Evolutionary conservation across 1,284 basidiomycete species (phyloP), one percentile per base, ranked within the genome.

Genomic region (Farysia itapuensis): DNA sequence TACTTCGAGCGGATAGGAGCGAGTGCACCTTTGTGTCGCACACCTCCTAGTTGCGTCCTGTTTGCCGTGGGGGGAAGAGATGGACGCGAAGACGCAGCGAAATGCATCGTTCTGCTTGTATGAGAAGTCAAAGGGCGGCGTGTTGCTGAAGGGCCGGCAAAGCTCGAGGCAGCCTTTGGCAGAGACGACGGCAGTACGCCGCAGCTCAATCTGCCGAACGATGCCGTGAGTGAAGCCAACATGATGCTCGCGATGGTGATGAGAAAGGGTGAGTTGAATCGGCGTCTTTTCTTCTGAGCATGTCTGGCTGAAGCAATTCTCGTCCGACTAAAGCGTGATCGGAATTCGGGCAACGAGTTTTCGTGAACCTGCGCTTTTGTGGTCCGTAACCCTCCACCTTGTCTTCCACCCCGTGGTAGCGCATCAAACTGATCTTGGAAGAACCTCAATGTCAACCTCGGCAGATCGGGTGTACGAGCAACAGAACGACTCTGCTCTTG

Each of bases 1-100:
- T 88, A 87, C 75, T 89, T 87, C 43, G 89, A 85, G 44, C 85
- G 81, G 37, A 85, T 83, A 4, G 92, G 92, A 0, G 90, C 90
- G 11, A 96, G 84, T 66, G 89, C 84, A 25, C 80, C 78, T 13
- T 81, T 79, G 64, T 74, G 77, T 21, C 81, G 74, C 19, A 79
- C 75, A 35, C 78, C 78, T 3, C 60, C 59, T 3, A 32, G 26
- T 16, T 24, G 31, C 47, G 32, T 4, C 16, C 8, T 18, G 22
- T 37, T 11, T 32, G 28, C 20, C 26, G 35, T 22, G 25, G 30
- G 29, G 19, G 19, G 29, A 21, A 16, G 36, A 23, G 22, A 15
- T 18, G 13, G 22, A 9, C 13, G 4, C 9, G 20, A 9, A 5
- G 26, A 23, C 3, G 46, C 43, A 23, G 37, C 18, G 28, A 44